Base-by-base conservation (phyloP, 805 yeast genomes). In the Martiniozyma abietophila region DNA sequence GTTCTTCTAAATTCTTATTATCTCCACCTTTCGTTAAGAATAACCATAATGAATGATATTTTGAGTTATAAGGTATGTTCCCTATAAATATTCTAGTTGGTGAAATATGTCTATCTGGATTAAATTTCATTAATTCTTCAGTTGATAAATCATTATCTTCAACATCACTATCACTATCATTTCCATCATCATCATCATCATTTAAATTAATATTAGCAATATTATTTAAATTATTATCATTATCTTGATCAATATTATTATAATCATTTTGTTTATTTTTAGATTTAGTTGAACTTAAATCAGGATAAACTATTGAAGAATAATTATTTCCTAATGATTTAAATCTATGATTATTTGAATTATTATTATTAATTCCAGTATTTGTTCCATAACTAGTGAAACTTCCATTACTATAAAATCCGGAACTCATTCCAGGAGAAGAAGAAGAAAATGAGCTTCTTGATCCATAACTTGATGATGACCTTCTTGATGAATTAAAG, bases 1-100 rank as follows among this genome's bases (percentile, higher is more conserved):
- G 35, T 25, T 47, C 34, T 18, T 22, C 24, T 11, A 31, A 12
- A 6, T 8, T 12, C 3, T 23, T 25, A 12, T 31, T 14, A 8
- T 31, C 28, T 3, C 34, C 34, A 10, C 34, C 34, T 14, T 31
- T 24, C 6, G 34, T 31, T 12, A 31, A 18, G n/a, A 17, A 31
- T 8, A 31, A 18, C 34, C 34, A 31, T 10, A 31, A 12, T 8
- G 34, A 31, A 18, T 38, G 34, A 25, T 41, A 46, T 15, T 45
- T 43, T 9, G 54, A 48, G 19, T 47, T 48, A 43, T 65, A 74
- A 2, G 79, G 78, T 18, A 74, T 62, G 47, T 74, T 74, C 0
- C 80, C 80, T 18, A 74, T 53, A 45, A 73, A 74, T 12, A 74
- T 43, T 15, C 76, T 47, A 14, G 59, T 54, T 4, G 62, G 61